Conservation (phyloP, 1,284 basidiomycete species). For the Cutaneotrichosporon dermatis region DNA sequence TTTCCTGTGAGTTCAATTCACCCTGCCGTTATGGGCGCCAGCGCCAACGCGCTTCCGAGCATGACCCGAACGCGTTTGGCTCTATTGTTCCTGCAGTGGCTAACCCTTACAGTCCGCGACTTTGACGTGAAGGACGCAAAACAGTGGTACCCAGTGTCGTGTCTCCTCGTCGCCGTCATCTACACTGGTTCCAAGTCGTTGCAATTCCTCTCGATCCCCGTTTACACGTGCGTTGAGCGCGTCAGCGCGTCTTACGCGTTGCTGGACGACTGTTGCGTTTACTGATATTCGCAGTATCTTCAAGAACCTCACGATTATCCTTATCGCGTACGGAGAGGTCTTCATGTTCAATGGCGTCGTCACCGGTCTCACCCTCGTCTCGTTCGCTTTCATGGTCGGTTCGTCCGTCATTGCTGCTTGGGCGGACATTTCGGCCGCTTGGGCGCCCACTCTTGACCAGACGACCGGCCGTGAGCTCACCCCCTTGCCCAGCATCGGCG, state of each 20-base stretch:
- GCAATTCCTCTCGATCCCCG: slow-evolving; percentile 90
- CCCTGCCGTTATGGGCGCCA: too few relatives aligned
- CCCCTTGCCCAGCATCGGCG: slow-evolving; percentile 34
- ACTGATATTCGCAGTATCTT: slow-evolving; percentile 61
- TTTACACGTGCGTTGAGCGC: slow-evolving; percentile 62
- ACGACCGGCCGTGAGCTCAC: slow-evolving; percentile 40
- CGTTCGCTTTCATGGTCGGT: slow-evolving; percentile 92
- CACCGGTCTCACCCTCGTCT: slow-evolving; percentile 78
- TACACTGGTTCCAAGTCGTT: slow-evolving; percentile 97
- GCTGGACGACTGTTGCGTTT: too few relatives aligned
- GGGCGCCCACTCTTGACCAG: slow-evolving; percentile 35
- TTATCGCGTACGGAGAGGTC: slow-evolving; percentile 97
- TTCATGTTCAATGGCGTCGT: slow-evolving; percentile 93
- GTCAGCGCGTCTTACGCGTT: too few relatives aligned
- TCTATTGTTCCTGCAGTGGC: too few relatives aligned
- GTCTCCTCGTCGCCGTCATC: slow-evolving; percentile 87
- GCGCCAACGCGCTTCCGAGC: too few relatives aligned
- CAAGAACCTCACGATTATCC: slow-evolving; percentile 98
- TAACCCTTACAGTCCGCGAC: slow-evolving; percentile 57
- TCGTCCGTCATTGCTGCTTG: slow-evolving; percentile 96
- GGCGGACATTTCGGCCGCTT: slow-evolving; percentile 66
- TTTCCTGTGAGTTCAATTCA: slow-evolving; percentile 56
- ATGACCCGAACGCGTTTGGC: too few relatives aligned
- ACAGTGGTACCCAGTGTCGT: slow-evolving; percentile 91
- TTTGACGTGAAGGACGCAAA: slow-evolving; percentile 83